A percentile compares a stretch with the other conserved stretches of the same genome.
Evolutionary conservation across 1,284 basidiomycete genomes (phyloP).

Genomic region (Tetrapyrgos nigripes): DNA sequence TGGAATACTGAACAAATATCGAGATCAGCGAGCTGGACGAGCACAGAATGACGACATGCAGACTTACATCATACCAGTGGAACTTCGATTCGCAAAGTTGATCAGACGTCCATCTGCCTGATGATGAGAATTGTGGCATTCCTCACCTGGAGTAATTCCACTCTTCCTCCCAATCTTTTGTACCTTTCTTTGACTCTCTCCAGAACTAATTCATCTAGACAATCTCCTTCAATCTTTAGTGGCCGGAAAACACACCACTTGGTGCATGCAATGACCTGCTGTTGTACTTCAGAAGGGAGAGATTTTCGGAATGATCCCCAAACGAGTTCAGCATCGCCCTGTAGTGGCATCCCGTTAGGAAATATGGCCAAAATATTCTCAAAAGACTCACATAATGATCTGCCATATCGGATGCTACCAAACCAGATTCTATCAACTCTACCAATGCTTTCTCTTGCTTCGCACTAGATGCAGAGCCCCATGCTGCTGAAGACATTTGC

Average conservation of each 20-base stretch:
- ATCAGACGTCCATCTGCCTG: background rate
- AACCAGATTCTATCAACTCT: slow-evolving; percentile 48
- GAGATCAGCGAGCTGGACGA: slow-evolving; percentile 20
- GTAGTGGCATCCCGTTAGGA: background rate
- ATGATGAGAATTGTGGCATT: background rate
- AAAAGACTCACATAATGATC: slow-evolving; percentile 19
- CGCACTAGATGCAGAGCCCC: slow-evolving; percentile 51
- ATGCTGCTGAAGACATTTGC: slow-evolving; percentile 57
- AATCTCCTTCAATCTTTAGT: slow-evolving; percentile 3
- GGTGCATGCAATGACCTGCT: slow-evolving; percentile 16
- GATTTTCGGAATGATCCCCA: slow-evolving; percentile 18
- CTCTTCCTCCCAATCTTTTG: slow-evolving; percentile 17
- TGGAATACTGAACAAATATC: slow-evolving; percentile 51
- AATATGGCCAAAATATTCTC: background rate
- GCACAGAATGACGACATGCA: background rate
- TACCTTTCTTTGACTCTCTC: slow-evolving; percentile 20
- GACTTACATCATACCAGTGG: slow-evolving; percentile 24
- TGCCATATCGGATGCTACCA: slow-evolving; percentile 24
- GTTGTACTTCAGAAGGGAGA: slow-evolving; percentile 6
- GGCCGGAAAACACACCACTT: slow-evolving; percentile 25
- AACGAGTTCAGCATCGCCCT: slow-evolving; percentile 22
- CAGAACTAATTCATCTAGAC: slow-evolving; percentile 16
- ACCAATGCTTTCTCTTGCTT: slow-evolving; percentile 49
- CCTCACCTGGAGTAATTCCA: slow-evolving; percentile 23
- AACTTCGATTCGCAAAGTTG: slow-evolving; percentile 10